Percentiles rank a stretch among this genome's conserved stretches.
Conservation (phyloP, 345 rosid species). For the Eutrema heterophyllum region DNA sequence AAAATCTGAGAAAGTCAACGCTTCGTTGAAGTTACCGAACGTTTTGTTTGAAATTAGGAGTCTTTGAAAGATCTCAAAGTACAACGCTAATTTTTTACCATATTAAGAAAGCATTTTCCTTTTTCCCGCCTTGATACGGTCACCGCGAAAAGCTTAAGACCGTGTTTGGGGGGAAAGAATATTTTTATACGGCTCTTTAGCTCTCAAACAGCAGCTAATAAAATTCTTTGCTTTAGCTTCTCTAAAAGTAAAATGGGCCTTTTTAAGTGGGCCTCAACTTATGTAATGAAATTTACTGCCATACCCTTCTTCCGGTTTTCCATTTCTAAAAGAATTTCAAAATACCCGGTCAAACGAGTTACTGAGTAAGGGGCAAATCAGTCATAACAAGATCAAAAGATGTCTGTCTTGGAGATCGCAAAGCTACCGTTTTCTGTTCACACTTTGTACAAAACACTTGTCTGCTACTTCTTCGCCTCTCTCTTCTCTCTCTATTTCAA, state of each 20-base stretch:
- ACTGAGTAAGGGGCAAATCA: slow-evolving; percentile 8
- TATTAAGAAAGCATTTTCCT: background rate
- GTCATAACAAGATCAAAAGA: background rate
- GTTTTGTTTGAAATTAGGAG: background rate
- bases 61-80: no score
- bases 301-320: background rate
- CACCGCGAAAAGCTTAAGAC: background rate
- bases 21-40: background rate
- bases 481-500: slow-evolving; percentile 21
- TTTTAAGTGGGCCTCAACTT: slow-evolving; percentile 13
- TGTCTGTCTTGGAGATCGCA: slow-evolving; percentile 28
- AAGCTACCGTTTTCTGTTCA: slow-evolving; percentile 31
- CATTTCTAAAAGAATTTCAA: background rate
- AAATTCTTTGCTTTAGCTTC: slow-evolving; percentile 24
- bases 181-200: background rate
- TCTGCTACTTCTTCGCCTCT: slow-evolving; percentile 22
- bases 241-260: slow-evolving; percentile 19
- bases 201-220: background rate
- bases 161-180: slow-evolving; percentile 5
- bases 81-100: no score
- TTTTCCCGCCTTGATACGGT: slow-evolving; percentile 1
- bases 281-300: background rate
- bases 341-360: background rate
- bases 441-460: slow-evolving; percentile 35
- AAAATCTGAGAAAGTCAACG: no score